A percentile compares a stretch with the other conserved stretches of the same genome.
These are phyloP conservation scores for Stevia rebaudiana DNA, from an alignment of 140 eudicot genomes.

Conservation along the genomic window DNA sequence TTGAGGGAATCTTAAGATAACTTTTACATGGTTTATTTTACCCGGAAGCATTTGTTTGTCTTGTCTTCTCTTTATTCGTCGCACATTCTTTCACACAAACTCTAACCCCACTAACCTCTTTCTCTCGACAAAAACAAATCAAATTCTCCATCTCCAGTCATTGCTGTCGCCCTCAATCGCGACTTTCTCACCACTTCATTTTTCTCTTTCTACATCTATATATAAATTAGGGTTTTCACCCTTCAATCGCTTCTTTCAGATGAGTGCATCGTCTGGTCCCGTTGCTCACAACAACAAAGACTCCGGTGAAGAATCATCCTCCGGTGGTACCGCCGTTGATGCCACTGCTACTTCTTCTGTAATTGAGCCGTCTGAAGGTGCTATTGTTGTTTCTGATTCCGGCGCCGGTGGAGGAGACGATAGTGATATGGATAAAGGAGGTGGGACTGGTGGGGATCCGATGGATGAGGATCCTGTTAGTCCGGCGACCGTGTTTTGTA, in stretches of 20 bases:
- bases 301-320: conserved; percentile 46
- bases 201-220: conserved; percentile 11
- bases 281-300: conserved; percentile 31
- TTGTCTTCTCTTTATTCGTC: conserved; percentile 7
- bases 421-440: conserved; percentile 34
- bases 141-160: conserved; percentile 43
- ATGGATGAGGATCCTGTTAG: conserved; percentile 60
- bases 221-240: conserved; percentile 64
- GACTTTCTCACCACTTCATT: conserved; percentile 59
- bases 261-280: conserved; percentile 44
- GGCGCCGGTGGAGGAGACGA: conserved; percentile 26
- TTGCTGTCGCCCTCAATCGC: conserved; percentile 94
- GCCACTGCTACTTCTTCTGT: conserved; percentile 22
- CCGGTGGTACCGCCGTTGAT: conserved; percentile 18
- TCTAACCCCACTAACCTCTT: conserved; percentile 31
- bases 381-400: conserved; percentile 17
- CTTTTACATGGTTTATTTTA: neutral
- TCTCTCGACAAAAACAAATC: conserved; percentile 26
- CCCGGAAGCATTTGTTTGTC: conserved; percentile 10
- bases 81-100: conserved; percentile 19
- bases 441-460: conserved; percentile 37
- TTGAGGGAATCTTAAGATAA: too few species aligned
- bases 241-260: conserved; percentile 30
- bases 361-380: conserved; percentile 7
- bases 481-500: conserved; percentile 83